These are phyloP conservation scores for Lojkania enalia DNA, from an alignment of 2,329 filamentous ascomycete genomes.

Conservation along the genomic window DNA sequence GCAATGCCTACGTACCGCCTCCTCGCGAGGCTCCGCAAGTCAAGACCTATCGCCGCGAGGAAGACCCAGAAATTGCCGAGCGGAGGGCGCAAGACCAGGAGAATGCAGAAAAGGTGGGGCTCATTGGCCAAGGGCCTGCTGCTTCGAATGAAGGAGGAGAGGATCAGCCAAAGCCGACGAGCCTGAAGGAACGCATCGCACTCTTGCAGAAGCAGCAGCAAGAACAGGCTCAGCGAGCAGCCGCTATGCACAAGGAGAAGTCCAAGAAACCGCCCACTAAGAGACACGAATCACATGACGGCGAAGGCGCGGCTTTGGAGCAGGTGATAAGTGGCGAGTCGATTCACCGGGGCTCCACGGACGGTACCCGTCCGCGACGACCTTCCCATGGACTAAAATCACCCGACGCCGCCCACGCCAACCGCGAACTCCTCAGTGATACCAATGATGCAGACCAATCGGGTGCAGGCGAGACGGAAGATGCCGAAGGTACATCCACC, in stretches of 20 bases:
- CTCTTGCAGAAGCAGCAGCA: slow-evolving; percentile 90
- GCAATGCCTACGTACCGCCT: slow-evolving; percentile 85
- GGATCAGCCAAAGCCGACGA: slow-evolving; percentile 87
- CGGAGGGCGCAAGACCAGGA: slow-evolving; percentile 67
- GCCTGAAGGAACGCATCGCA: slow-evolving; percentile 92
- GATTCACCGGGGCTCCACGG: slow-evolving; percentile 44
- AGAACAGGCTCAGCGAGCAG: slow-evolving; percentile 82
- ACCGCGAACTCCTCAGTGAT: slow-evolving; percentile 61
- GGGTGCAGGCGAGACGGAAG: slow-evolving; percentile 64
- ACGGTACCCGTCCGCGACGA: slow-evolving; percentile 45
- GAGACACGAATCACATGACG: slow-evolving; percentile 54
- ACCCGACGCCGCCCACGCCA: slow-evolving; percentile 45
- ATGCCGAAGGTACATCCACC: slow-evolving; percentile 64
- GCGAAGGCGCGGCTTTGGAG: slow-evolving; percentile 43
- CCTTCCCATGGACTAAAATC: slow-evolving; percentile 45
- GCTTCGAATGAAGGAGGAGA: slow-evolving; percentile 62
- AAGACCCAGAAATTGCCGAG: slow-evolving; percentile 71
- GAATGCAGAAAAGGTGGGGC: slow-evolving; percentile 69
- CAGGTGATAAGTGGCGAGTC: slow-evolving; percentile 40
- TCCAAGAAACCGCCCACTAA: slow-evolving; percentile 73
- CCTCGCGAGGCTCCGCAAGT: slow-evolving; percentile 69
- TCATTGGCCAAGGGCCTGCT: slow-evolving; percentile 48
- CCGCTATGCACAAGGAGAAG: slow-evolving; percentile 78
- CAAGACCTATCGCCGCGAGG: slow-evolving; percentile 82
- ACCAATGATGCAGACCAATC: slow-evolving; percentile 69